A percentile compares a stretch with the other conserved stretches of the same genome.
phyloP scores from a whole-genome alignment of 2,329 filamentous ascomycete genomes.

The Alternaria gaisen region DNA sequence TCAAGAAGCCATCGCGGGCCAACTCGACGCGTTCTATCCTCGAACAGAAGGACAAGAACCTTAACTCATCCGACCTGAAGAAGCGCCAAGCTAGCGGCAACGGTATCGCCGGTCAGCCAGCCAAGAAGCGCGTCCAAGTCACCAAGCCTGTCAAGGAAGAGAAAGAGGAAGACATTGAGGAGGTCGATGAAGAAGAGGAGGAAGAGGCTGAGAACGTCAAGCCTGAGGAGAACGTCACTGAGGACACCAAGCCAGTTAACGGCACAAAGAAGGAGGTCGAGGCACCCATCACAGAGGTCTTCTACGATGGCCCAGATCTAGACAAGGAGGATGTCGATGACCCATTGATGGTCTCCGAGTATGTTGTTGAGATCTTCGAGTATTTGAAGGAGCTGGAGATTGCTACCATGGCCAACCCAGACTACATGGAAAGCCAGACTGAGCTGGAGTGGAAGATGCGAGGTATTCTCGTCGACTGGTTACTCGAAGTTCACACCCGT shows the following conservation, averaged over 20 bases:
- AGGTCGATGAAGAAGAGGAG: constrained; percentile 61
- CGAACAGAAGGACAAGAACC: constrained; percentile 75
- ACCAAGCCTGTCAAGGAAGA: constrained; percentile 63
- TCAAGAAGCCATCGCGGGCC: constrained; percentile 74
- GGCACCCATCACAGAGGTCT: constrained; percentile 36
- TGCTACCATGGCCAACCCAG: constrained; percentile 81
- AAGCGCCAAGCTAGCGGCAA: constrained; percentile 80
- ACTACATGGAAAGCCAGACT: constrained; percentile 95
- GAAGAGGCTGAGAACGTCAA: constrained; percentile 68
- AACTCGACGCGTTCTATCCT: constrained; percentile 70
- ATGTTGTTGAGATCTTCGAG: constrained; percentile 96
- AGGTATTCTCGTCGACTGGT: constrained; percentile 96
- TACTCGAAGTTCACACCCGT: constrained; percentile 96
- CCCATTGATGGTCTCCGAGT: constrained; percentile 97
- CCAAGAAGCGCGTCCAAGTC: constrained; percentile 73
- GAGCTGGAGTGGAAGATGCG: constrained; percentile 99
- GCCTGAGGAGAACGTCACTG: constrained; percentile 59
- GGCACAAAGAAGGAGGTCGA: constrained; percentile 29
- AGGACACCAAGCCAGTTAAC: constrained; percentile 40
- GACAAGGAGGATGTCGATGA: constrained; percentile 91
- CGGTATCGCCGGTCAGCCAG: constrained; percentile 67
- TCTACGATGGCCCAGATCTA: constrained; percentile 63
- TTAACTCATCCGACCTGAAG: constrained; percentile 68
- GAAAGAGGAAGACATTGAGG: constrained; percentile 59
- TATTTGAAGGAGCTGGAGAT: constrained; percentile 90